phyloP scores from a whole-genome alignment of 1,284 basidiomycete genomes.

The Leucoagaricus sp. region DNA sequence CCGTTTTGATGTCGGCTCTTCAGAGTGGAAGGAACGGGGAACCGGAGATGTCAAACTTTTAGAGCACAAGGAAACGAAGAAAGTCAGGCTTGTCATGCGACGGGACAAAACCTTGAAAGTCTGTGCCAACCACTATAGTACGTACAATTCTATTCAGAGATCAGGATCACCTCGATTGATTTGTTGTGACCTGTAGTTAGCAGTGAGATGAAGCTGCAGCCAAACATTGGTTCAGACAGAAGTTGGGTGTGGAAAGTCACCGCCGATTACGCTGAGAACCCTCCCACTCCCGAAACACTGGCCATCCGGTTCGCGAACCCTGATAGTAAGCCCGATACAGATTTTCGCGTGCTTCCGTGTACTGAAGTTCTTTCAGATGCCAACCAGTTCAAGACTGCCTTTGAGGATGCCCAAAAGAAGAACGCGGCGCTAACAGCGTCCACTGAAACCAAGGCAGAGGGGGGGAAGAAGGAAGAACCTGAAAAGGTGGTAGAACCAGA shows the following conservation, averaged over 20 bases:
- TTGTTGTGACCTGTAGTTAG: constrained; percentile 59
- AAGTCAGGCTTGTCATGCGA: constrained; percentile 97
- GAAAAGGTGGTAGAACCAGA: constrained; percentile 30
- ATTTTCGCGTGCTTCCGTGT: not conserved
- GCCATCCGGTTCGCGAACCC: constrained; percentile 98
- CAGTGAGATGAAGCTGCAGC: constrained; percentile 91
- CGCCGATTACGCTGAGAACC: constrained; percentile 92
- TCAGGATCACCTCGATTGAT: constrained; percentile 1
- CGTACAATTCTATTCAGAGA: constrained; percentile 37
- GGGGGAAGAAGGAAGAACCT: constrained; percentile 29
- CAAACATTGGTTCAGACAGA: constrained; percentile 98
- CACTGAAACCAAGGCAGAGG: constrained; percentile 30
- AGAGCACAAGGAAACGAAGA: constrained; percentile 86
- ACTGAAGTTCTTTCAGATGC: constrained; percentile 61
- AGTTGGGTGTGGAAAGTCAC: constrained; percentile 99
- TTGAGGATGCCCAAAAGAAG: constrained; percentile 80
- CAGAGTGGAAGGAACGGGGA: constrained; percentile 97
- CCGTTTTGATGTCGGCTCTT: constrained; percentile 81
- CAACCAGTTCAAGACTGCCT: constrained; percentile 82
- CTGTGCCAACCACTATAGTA: constrained; percentile 97
- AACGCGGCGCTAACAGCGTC: constrained; percentile 51
- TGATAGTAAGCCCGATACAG: constrained; percentile 71
- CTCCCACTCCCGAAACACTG: constrained; percentile 89
- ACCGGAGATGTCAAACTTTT: constrained; percentile 92
- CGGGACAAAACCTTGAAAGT: constrained; percentile 99